Evolutionary conservation across 768 basidiomycete genomes (phyloP).

Genomic region (Auriculariales sp.): DNA sequence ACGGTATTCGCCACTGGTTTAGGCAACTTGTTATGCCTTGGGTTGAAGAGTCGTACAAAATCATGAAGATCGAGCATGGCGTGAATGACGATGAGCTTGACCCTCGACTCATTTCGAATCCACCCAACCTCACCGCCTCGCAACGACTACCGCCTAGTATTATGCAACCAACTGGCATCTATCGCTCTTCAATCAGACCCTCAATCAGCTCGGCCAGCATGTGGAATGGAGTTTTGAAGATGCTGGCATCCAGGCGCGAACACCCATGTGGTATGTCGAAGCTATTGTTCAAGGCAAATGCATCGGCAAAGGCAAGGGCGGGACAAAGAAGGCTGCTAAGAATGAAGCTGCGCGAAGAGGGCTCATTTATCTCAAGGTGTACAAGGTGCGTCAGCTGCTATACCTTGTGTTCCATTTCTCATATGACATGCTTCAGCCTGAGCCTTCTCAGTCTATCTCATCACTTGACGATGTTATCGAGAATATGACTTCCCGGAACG

Average conservation of each 20-base stretch:
- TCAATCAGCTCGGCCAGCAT: constrained; percentile 39
- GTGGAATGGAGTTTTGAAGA: constrained; percentile 65
- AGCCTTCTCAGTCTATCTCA: no score
- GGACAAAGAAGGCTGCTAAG: constrained; percentile 65
- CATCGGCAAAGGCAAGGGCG: constrained; percentile 49
- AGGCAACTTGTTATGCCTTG: constrained; percentile 49
- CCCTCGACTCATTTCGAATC: not conserved
- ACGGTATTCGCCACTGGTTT: constrained; percentile 44
- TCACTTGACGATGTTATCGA: no score
- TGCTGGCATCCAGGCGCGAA: constrained; percentile 31
- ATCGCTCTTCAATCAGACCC: constrained; percentile 64
- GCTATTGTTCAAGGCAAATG: constrained; percentile 46
- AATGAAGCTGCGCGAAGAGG: constrained; percentile 75
- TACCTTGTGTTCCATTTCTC: not conserved
- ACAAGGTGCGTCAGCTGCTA: constrained; percentile 26
- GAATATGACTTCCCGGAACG: no score
- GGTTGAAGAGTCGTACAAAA: constrained; percentile 40
- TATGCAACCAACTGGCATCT: constrained; percentile 38
- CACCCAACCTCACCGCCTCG: constrained; percentile 7
- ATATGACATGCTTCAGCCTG: not conserved
- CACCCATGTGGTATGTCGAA: constrained; percentile 60
- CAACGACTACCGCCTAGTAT: constrained; percentile 16
- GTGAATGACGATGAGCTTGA: constrained; percentile 15
- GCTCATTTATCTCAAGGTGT: constrained; percentile 40
- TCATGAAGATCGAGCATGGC: constrained; percentile 53